Conservation (phyloP, 225 moss, liverwort and hornwort genomes). For the Takakia lepidozioides region DNA sequence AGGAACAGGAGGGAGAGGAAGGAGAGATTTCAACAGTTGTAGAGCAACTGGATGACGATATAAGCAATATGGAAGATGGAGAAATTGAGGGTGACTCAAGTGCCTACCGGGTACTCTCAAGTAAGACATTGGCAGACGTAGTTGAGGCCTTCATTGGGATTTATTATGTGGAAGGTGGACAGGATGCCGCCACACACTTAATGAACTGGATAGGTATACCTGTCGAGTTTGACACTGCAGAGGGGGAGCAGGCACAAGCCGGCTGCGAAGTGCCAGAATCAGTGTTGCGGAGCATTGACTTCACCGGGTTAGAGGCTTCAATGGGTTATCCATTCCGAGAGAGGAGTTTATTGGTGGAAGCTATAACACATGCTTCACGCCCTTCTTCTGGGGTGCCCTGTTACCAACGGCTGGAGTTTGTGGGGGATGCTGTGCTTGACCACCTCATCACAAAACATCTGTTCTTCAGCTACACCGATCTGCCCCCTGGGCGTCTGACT, state of each 20-base stretch:
- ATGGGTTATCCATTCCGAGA: constrained; percentile 83
- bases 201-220: constrained; percentile 99
- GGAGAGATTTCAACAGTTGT: constrained; percentile 29
- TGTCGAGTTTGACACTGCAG: constrained; percentile 78
- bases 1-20: constrained; percentile 39
- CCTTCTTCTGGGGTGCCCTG: constrained; percentile 98
- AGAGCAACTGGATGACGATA: constrained; percentile 73
- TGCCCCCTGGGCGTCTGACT: constrained; percentile 95
- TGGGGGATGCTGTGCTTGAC: constrained; percentile 95
- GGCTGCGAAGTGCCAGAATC: constrained; percentile 89
- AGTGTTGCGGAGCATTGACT: constrained; percentile 79
- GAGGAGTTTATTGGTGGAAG: constrained; percentile 90
- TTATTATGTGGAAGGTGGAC: constrained; percentile 95
- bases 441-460: constrained; percentile 87
- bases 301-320: constrained; percentile 59
- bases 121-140: constrained; percentile 97
- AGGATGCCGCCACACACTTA: constrained; percentile 86
- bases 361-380: constrained; percentile 96
- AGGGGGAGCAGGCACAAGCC: constrained; percentile 69
- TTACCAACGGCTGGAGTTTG: constrained; percentile 95
- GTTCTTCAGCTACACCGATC: constrained; percentile 94
- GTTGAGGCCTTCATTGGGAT: constrained; percentile 98
- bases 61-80: constrained; percentile 86
- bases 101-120: constrained; percentile 97
- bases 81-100: constrained; percentile 98